Evolutionary conservation across 805 yeast genomes (phyloP).

Genomic region (Trichomonascus vanleenenianus): DNA sequence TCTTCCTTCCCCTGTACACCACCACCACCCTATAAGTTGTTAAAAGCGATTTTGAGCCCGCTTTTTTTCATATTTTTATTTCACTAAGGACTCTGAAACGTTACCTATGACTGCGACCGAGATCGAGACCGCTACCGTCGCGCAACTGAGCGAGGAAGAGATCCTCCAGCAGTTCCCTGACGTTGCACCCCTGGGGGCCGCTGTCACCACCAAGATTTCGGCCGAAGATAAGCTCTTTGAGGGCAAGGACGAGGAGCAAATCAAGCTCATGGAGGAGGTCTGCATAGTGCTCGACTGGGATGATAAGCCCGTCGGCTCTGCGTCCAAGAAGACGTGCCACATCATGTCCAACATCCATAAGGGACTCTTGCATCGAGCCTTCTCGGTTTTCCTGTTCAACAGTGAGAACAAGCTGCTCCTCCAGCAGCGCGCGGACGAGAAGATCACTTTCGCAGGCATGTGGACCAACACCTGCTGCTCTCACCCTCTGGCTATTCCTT

Average conservation of each 20-base stretch:
- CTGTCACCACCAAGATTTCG: conserved; percentile 1
- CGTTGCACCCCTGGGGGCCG: conserved; percentile 6
- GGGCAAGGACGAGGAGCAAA: conserved; percentile 93
- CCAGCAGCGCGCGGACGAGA: conserved; percentile 94
- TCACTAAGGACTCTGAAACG: no score
- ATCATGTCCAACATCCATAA: conserved; percentile 77
- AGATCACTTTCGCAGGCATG: conserved; percentile 91
- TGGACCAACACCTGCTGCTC: conserved; percentile 99
- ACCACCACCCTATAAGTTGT: no score
- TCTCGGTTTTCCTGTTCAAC: conserved; percentile 89
- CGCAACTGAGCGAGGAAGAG: neutral
- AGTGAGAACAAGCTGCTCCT: conserved; percentile 65
- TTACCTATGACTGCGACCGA: neutral
- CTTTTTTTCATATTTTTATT: no score
- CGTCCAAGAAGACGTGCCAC: conserved; percentile 66
- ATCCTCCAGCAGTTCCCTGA: neutral
- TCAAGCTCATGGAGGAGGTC: conserved; percentile 89
- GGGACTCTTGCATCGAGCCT: conserved; percentile 91
- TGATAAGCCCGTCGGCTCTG: conserved; percentile 86
- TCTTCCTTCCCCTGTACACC: no score
- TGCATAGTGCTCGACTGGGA: conserved; percentile 88
- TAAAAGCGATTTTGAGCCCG: no score
- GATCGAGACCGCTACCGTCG: neutral
- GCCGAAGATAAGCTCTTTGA: conserved; percentile 42
- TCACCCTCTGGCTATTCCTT: conserved; percentile 81